These are phyloP conservation scores for Pseudozyma sp. DNA, from an alignment of 1,284 basidiomycete species.

Conservation along the genomic window DNA sequence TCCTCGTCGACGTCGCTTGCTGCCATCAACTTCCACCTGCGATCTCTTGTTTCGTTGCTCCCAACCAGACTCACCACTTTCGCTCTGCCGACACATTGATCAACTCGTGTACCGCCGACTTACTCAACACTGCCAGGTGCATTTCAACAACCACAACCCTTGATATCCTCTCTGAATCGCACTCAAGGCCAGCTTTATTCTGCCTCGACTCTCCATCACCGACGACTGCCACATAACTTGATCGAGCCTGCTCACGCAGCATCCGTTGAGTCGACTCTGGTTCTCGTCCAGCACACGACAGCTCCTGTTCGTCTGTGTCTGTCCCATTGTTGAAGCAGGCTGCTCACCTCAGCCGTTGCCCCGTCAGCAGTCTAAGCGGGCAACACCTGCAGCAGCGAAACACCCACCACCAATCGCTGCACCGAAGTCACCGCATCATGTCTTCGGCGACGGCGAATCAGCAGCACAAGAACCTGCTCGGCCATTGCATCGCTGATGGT, in stretches of 20 bases:
- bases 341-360: slow-evolving; percentile 16
- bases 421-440: slow-evolving; percentile 17
- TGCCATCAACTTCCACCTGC: slow-evolving; percentile 2
- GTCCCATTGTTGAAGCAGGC: slow-evolving; percentile 10
- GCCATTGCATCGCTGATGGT: slow-evolving; percentile 69
- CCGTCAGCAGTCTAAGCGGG: neutral
- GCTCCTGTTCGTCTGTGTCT: too few relatives aligned
- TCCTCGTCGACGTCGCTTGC: slow-evolving; percentile 11
- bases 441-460: slow-evolving; percentile 42
- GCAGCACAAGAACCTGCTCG: slow-evolving; percentile 69
- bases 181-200: too few relatives aligned
- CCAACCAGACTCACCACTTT: neutral
- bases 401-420: slow-evolving; percentile 1
- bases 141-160: neutral
- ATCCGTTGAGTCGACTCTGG: too few relatives aligned
- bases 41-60: neutral
- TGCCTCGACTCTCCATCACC: too few relatives aligned
- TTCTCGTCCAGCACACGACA: too few relatives aligned
- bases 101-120: too few relatives aligned
- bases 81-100: too few relatives aligned
- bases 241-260: too few relatives aligned
- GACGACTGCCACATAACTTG: too few relatives aligned
- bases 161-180: neutral
- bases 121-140: neutral
- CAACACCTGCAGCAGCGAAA: neutral